Evolutionary conservation across 2,329 filamentous ascomycete species (phyloP).

Genomic region (Curvularia sp.): DNA sequence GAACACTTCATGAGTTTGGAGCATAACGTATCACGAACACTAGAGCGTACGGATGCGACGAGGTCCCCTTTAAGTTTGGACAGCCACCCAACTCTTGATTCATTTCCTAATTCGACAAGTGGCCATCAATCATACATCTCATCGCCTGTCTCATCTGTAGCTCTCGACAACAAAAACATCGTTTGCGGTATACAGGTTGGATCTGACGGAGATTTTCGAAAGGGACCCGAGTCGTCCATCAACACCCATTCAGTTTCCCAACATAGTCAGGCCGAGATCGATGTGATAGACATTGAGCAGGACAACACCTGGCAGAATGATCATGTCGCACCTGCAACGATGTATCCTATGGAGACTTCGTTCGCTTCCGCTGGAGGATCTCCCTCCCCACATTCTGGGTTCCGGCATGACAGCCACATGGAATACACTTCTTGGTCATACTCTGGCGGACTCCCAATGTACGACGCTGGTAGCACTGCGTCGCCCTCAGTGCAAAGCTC

Average conservation of each 20-base stretch:
- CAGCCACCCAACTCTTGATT: neutral
- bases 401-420: neutral
- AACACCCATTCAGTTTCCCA: neutral
- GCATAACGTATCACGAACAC: neutral
- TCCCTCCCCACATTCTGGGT: too few species aligned
- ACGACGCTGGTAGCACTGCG: neutral
- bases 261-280: neutral
- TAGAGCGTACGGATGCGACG: neutral
- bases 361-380: neutral
- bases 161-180: neutral
- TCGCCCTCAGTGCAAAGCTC: neutral
- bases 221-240: neutral
- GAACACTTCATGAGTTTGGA: neutral
- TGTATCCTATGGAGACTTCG: neutral
- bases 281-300: too few species aligned
- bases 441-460: neutral
- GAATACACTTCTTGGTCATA: neutral
- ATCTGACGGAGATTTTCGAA: neutral
- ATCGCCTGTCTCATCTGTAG: conserved; percentile 13
- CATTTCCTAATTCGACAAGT: conserved; percentile 1
- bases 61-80: neutral
- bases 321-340: neutral
- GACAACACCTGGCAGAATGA: neutral
- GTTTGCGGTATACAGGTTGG: neutral
- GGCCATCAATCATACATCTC: conserved; percentile 1